phyloP scores from a whole-genome alignment of 805 yeast species.

The Hanseniaspora guilliermondii region DNA sequence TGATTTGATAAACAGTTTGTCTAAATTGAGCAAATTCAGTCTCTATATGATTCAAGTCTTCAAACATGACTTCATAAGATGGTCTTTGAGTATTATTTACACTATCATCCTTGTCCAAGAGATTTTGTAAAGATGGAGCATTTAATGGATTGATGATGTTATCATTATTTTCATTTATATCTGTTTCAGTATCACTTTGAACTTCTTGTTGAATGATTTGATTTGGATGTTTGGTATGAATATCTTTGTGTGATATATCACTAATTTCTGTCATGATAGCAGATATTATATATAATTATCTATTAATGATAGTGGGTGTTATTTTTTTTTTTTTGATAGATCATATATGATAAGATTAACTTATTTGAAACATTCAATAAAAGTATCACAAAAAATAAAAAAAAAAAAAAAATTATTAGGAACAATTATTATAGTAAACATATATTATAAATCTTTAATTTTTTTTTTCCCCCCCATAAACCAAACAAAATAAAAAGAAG shows the following conservation, averaged over 20 bases:
- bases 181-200: conserved; percentile 42
- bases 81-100: conserved; percentile 4
- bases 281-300: too few species aligned
- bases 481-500: too few species aligned
- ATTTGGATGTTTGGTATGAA: background rate
- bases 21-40: conserved; percentile 74
- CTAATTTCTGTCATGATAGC: conserved; percentile 4
- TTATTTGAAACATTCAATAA: too few species aligned
- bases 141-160: background rate
- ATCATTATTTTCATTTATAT: background rate
- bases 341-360: too few species aligned
- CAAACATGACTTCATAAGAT: conserved; percentile 42
- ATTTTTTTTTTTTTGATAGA: background rate
- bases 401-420: background rate
- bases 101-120: conserved; percentile 20
- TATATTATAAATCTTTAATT: too few species aligned
- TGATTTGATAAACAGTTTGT: conserved; percentile 75
- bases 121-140: conserved; percentile 1
- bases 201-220: conserved; percentile 25
- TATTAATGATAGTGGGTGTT: background rate
- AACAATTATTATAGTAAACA: too few species aligned
- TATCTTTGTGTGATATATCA: background rate
- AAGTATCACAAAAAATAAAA: too few species aligned
- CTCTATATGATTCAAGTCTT: conserved; percentile 47
- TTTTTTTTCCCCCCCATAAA: too few species aligned